Evolutionary conservation across 78 protist genomes (phyloP).

Genomic region (Dictyostelium citrinum): DNA sequence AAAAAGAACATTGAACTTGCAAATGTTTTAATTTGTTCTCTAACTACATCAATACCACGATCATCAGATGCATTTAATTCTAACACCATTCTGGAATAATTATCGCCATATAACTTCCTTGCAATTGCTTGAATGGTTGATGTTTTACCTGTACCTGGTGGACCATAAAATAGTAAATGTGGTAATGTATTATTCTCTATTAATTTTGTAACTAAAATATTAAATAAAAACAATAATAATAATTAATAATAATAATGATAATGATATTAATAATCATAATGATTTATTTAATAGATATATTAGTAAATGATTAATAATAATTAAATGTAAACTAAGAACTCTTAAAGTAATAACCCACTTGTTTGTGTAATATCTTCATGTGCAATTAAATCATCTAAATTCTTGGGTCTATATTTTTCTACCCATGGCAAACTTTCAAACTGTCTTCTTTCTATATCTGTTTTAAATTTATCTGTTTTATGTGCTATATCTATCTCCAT

Average conservation of each 20-base stretch:
- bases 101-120: constrained; percentile 87
- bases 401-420: constrained; percentile 98
- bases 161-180: constrained; percentile 92
- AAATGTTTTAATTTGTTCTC: constrained; percentile 98
- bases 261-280: too few relatives aligned
- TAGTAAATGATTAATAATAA: too few relatives aligned
- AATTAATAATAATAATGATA: too few relatives aligned
- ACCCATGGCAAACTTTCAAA: constrained; percentile 93
- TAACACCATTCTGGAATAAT: constrained; percentile 85
- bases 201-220: constrained; percentile 38
- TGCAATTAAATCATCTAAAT: constrained; percentile 95
- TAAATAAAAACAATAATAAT: too few relatives aligned
- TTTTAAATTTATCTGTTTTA: background rate
- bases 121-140: constrained; percentile 98
- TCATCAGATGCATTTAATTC: constrained; percentile 99
- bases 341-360: too few relatives aligned
- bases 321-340: too few relatives aligned
- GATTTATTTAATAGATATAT: too few relatives aligned
- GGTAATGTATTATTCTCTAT: constrained; percentile 84
- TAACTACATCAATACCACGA: constrained; percentile 98
- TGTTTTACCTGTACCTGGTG: constrained; percentile 99
- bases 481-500: background rate
- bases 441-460: constrained; percentile 13
- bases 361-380: constrained; percentile 90
- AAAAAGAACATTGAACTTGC: constrained; percentile 96